These are phyloP conservation scores for Pyrenopolyporus hunteri DNA, from an alignment of 495 filamentous ascomycete species.

Conservation along the genomic window DNA sequence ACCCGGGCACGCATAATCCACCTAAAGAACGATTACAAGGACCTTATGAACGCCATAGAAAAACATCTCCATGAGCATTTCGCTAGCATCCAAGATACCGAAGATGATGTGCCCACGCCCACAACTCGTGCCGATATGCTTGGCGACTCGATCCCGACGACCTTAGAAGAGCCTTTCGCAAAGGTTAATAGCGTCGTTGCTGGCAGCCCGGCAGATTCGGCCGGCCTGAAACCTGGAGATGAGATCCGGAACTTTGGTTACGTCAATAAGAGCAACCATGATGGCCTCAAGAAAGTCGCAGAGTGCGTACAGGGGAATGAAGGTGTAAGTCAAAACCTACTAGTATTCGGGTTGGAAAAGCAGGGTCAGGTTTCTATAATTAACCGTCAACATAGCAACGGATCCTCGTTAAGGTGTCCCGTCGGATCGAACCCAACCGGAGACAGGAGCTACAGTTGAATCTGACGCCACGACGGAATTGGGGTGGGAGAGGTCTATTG, in stretches of 20 bases:
- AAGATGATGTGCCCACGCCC: conserved; percentile 26
- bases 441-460: conserved; percentile 68
- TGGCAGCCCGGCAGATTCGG: conserved; percentile 80
- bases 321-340: conserved; percentile 67
- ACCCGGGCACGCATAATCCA: conserved; percentile 88
- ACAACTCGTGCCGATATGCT: conserved; percentile 37
- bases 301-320: conserved; percentile 86
- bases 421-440: conserved; percentile 51
- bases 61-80: conserved; percentile 81
- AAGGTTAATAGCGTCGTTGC: conserved; percentile 83
- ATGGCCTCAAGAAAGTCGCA: conserved; percentile 80
- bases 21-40: conserved; percentile 92
- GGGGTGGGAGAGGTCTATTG: conserved; percentile 87
- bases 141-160: conserved; percentile 47
- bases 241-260: conserved; percentile 81
- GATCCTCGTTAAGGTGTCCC: conserved; percentile 71
- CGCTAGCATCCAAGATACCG: conserved; percentile 54
- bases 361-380: background rate
- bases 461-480: conserved; percentile 74
- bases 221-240: conserved; percentile 86
- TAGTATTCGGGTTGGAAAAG: background rate
- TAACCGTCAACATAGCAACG: conserved; percentile 57
- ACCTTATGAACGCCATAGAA: conserved; percentile 81
- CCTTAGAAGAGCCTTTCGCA: conserved; percentile 77
- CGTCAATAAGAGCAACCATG: conserved; percentile 81